Base-by-base conservation (phyloP, 805 yeast genomes). In the Saturnispora zaruensis region DNA sequence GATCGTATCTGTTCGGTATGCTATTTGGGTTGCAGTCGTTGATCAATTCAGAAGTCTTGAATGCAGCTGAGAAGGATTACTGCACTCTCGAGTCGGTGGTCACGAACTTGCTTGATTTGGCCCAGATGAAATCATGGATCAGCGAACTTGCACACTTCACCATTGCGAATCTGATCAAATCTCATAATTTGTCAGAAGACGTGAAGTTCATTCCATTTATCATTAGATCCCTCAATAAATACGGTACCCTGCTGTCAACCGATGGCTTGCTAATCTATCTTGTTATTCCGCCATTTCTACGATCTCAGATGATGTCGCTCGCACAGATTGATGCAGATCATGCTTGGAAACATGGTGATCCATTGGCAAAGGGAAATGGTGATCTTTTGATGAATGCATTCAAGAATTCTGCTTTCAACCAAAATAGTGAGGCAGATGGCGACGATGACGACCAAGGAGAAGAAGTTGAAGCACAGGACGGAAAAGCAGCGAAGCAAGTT, bases 21-120 rank as follows among this genome's bases (percentile, higher is more conserved):
- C 69, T 90, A 42, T 90, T 91, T 64, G 96, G 96, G 0, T 69
- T 87, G 20, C 95, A 90, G 63, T 77, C 86, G 1, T 60, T 90
- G 45, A 71, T 84, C 30, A 83, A 82, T 45, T 75, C 83, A 13
- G 69, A 73, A 2, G 59, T 77, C 11, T 54, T 78, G 6, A 37
- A 45, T 3, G 25, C n/a, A 6, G 53, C 54, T 14, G 56, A 67
- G 6, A 34, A 51, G 1, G 57, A 58, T 2, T 45, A 51, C 2
- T 36, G 59, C 1, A 63, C 59, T 2, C 71, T 73, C 44, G 67
- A 72, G 45, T 53, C 60, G 16, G 62, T 66, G 11, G 75, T 82
- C 25, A 66, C 70, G 4, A 62, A 69, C 28, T 58, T 85, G 34
- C 62, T 87, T 4, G 79, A 76, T 23, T 69, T 90, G 49, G 76